A percentile compares a stretch with the other conserved stretches of the same genome.
Conservation (phyloP, 139 green algal species). For the Pseudopediastrum boryanum region DNA sequence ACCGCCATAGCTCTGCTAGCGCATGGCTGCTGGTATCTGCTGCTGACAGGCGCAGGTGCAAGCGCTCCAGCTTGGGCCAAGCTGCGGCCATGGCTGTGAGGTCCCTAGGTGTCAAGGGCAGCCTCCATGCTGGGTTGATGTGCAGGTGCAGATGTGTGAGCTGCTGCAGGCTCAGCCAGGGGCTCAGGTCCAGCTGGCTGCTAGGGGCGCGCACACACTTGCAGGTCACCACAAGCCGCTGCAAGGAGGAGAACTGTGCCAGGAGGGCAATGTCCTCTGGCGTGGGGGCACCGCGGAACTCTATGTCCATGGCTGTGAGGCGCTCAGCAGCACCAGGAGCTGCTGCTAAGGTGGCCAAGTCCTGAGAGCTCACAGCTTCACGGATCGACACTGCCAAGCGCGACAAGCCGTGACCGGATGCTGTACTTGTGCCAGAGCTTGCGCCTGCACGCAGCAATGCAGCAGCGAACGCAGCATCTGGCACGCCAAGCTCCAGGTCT, state of each 20-base stretch:
- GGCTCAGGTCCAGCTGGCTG: conserved; percentile 4
- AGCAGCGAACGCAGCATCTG: conserved; percentile 28
- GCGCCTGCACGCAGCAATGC: conserved; percentile 10
- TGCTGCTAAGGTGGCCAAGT: neutral
- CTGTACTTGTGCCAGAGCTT: too few species aligned
- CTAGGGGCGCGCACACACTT: conserved; percentile 16
- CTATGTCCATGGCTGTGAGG: conserved; percentile 30
- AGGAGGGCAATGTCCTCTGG: conserved; percentile 19
- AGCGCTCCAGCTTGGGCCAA: conserved; percentile 24
- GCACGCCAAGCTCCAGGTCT: conserved; percentile 34
- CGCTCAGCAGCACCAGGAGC: conserved; percentile 10
- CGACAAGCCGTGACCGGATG: neutral
- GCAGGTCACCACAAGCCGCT: conserved; percentile 31
- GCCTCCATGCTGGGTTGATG: conserved; percentile 36
- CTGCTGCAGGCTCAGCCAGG: conserved; percentile 14
- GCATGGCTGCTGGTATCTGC: conserved; percentile 19
- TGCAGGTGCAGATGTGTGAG: conserved; percentile 37
- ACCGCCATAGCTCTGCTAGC: neutral
- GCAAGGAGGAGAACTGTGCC: neutral
- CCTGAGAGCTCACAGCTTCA: conserved; percentile 16
- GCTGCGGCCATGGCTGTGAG: conserved; percentile 20
- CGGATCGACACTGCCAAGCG: neutral
- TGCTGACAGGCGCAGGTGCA: conserved; percentile 35
- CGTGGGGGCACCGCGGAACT: conserved; percentile 30
- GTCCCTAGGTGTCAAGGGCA: conserved; percentile 14